phyloP scores from a whole-genome alignment of 2,329 filamentous ascomycete species.

The Amylocarpus encephaloides region DNA sequence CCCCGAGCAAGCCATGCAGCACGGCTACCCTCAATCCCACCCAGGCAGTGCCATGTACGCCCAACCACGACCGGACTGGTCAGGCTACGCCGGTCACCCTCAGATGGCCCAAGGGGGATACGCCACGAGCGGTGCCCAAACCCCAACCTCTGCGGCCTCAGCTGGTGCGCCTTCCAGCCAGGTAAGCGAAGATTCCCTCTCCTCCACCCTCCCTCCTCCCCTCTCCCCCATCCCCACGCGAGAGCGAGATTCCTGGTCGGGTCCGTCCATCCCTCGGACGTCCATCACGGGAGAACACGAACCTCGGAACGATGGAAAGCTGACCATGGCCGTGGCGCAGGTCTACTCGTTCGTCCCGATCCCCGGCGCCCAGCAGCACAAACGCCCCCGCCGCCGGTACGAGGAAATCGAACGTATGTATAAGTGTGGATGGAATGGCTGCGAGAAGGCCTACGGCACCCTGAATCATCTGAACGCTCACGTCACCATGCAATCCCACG shows the following conservation, averaged over 20 bases:
- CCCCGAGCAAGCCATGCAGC: conserved; percentile 78
- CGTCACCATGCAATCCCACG: conserved; percentile 98
- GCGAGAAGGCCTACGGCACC: conserved; percentile 97
- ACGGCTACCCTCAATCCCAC: conserved; percentile 58
- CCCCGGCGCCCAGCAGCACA: conserved; percentile 93
- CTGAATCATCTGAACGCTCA: conserved; percentile 96
- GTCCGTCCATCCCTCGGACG: too few species aligned
- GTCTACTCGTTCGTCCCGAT: conserved; percentile 98
- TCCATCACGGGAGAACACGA: neutral
- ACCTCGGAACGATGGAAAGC: neutral
- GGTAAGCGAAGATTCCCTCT: conserved; percentile 40
- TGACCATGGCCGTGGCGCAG: conserved; percentile 42
- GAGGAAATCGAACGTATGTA: conserved; percentile 99
- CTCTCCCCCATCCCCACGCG: too few species aligned
- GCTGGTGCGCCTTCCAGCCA: conserved; percentile 50
- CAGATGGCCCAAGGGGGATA: conserved; percentile 29
- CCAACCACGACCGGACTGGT: conserved; percentile 71
- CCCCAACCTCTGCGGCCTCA: conserved; percentile 48
- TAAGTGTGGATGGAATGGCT: conserved; percentile 97
- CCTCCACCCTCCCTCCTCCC: too few species aligned
- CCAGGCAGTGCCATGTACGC: conserved; percentile 55
- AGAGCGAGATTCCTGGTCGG: too few species aligned
- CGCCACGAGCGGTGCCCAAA: conserved; percentile 31
- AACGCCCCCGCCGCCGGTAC: conserved; percentile 85
- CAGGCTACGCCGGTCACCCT: conserved; percentile 51